These are phyloP conservation scores for Gossypium aridum DNA, from an alignment of 441 rosid genomes.

Conservation along the genomic window DNA sequence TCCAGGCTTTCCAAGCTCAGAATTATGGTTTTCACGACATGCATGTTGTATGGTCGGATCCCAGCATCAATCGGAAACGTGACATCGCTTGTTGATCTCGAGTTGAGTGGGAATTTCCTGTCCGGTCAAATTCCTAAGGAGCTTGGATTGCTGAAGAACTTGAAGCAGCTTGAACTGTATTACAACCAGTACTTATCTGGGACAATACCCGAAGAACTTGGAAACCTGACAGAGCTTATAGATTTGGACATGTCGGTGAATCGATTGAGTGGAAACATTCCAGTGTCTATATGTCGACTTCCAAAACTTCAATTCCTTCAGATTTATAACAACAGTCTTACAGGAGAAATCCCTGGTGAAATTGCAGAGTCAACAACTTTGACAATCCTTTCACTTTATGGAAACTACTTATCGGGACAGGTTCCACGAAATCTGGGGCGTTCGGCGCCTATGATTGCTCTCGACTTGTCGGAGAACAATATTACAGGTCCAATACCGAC, in stretches of 20 bases:
- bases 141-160: constrained; percentile 70
- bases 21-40: constrained; percentile 61
- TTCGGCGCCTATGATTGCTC: constrained; percentile 47
- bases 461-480: constrained; percentile 81
- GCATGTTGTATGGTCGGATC: constrained; percentile 55
- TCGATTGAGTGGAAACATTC: constrained; percentile 61
- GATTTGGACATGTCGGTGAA: constrained; percentile 91
- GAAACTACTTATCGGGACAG: constrained; percentile 68
- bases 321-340: constrained; percentile 88
- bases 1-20: constrained; percentile 55
- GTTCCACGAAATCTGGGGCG: constrained; percentile 65
- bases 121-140: constrained; percentile 62
- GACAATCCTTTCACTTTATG: constrained; percentile 61
- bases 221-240: constrained; percentile 74
- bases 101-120: constrained; percentile 72
- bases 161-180: constrained; percentile 78
- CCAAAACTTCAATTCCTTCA: constrained; percentile 75
- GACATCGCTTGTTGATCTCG: constrained; percentile 82
- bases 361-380: constrained; percentile 61
- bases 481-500: constrained; percentile 69
- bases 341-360: constrained; percentile 68
- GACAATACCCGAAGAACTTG: constrained; percentile 73
- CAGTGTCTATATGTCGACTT: constrained; percentile 68
- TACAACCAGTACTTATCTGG: constrained; percentile 72
- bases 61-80: constrained; percentile 71